A percentile compares a stretch with the other conserved stretches of the same genome.
phyloP scores from a whole-genome alignment of 805 yeast genomes.

The Metschnikowia amazonensis region DNA sequence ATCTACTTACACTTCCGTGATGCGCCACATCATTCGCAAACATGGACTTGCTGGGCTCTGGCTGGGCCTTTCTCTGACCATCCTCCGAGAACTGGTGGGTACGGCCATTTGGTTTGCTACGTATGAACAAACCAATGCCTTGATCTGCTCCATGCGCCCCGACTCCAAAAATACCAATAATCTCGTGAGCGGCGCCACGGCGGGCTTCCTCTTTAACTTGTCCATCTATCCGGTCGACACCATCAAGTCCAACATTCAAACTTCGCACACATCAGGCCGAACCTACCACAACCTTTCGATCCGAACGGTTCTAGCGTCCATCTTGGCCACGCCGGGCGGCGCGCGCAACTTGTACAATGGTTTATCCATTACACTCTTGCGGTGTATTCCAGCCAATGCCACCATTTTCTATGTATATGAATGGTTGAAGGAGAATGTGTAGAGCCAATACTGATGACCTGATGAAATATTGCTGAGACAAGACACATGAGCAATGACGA shows the following conservation, averaged over 20 bases:
- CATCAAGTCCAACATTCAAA: slow-evolving; percentile 81
- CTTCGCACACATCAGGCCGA: slow-evolving; percentile 34
- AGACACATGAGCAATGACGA: too few species aligned
- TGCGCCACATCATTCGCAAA: slow-evolving; percentile 37
- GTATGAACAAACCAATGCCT: slow-evolving; percentile 54
- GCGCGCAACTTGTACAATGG: slow-evolving; percentile 76
- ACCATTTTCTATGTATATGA: slow-evolving; percentile 80
- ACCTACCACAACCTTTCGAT: slow-evolving; percentile 27
- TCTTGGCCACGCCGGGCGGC: slow-evolving; percentile 48
- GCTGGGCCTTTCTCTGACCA: slow-evolving; percentile 82
- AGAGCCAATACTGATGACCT: too few species aligned
- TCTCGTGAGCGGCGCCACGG: slow-evolving; percentile 75
- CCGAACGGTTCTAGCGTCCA: slow-evolving; percentile 29
- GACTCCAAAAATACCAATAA: slow-evolving; percentile 43
- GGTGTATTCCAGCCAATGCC: slow-evolving; percentile 91
- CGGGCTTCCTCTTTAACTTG: slow-evolving; percentile 79
- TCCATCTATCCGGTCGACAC: slow-evolving; percentile 89
- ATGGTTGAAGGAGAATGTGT: slow-evolving; percentile 40
- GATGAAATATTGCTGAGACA: too few species aligned
- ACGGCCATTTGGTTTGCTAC: slow-evolving; percentile 94
- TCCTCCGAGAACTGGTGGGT: slow-evolving; percentile 81
- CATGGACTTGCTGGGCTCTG: slow-evolving; percentile 74
- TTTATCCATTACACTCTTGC: slow-evolving; percentile 69
- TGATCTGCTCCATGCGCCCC: slow-evolving; percentile 28
- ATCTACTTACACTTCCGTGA: slow-evolving; percentile 26